These are phyloP conservation scores for Naganishia onofrii DNA, from an alignment of 768 basidiomycete species.

Conservation along the genomic window DNA sequence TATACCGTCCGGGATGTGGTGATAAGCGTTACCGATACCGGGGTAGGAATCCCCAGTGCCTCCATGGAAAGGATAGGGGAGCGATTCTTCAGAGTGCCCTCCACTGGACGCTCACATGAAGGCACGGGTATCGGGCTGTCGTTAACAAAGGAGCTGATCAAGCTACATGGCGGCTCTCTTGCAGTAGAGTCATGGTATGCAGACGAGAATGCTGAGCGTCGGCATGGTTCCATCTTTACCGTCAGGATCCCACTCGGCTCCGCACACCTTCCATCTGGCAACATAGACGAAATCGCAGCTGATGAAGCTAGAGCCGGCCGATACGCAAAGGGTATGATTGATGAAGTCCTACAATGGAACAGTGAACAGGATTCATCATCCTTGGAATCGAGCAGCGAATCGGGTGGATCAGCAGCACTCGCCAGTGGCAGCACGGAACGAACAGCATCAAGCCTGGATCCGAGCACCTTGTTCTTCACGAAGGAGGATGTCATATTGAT, in stretches of 20 bases:
- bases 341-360: constrained; percentile 54
- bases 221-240: constrained; percentile 46
- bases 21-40: constrained; percentile 53
- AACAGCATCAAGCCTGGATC: constrained; percentile 27
- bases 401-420: background rate
- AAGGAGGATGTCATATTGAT: constrained; percentile 50
- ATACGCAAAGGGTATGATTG: constrained; percentile 53
- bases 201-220: constrained; percentile 43
- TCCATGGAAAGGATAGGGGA: constrained; percentile 47
- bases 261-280: constrained; percentile 41
- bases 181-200: constrained; percentile 42
- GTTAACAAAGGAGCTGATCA: constrained; percentile 50
- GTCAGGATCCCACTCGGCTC: constrained; percentile 46
- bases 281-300: constrained; percentile 31
- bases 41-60: constrained; percentile 53
- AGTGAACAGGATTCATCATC: constrained; percentile 36
- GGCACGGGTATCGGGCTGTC: constrained; percentile 54
- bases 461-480: constrained; percentile 46
- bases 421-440: constrained; percentile 13
- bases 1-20: constrained; percentile 43
- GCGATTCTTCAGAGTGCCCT: constrained; percentile 43
- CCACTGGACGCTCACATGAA: constrained; percentile 44
- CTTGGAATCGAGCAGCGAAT: constrained; percentile 35
- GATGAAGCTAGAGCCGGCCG: constrained; percentile 17
- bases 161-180: constrained; percentile 53